Evolutionary conservation across 352 stramenopile genomes (phyloP).

Genomic region (Phytophthora pini): DNA sequence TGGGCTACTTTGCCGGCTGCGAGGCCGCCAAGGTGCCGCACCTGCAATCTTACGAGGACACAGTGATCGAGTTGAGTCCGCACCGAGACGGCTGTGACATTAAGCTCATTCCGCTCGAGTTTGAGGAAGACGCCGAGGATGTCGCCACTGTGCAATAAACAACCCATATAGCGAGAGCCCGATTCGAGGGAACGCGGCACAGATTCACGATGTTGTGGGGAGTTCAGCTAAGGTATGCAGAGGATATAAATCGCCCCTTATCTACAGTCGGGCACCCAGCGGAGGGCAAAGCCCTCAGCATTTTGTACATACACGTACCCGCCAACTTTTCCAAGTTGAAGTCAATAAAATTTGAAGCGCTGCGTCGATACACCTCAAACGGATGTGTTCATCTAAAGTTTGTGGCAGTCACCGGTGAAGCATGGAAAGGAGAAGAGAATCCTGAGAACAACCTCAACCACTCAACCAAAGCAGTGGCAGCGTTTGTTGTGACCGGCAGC

Average conservation of each 20-base stretch:
- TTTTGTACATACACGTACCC: slow-evolving; percentile 31
- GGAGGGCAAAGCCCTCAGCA: slow-evolving; percentile 20
- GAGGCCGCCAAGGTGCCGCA: slow-evolving; percentile 76
- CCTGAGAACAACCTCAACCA: too few species aligned
- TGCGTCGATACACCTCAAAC: too few species aligned
- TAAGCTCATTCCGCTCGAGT: slow-evolving; percentile 80
- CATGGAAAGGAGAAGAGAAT: neutral
- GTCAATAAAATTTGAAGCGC: slow-evolving; percentile 12
- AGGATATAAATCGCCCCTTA: slow-evolving; percentile 21
- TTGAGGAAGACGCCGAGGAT: slow-evolving; percentile 42
- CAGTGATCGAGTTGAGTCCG: slow-evolving; percentile 80
- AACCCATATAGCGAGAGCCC: neutral
- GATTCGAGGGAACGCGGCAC: slow-evolving; percentile 3
- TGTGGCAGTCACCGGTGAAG: too few species aligned
- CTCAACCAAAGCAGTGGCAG: too few species aligned
- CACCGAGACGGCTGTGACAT: slow-evolving; percentile 87
- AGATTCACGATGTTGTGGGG: slow-evolving; percentile 12
- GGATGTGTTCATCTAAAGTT: neutral
- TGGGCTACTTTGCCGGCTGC: slow-evolving; percentile 85
- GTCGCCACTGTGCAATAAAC: slow-evolving; percentile 25
- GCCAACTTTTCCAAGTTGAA: slow-evolving; percentile 15
- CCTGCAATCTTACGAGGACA: slow-evolving; percentile 72
- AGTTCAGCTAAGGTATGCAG: slow-evolving; percentile 17
- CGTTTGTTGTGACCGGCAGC: too few species aligned
- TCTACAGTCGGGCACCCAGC: slow-evolving; percentile 22